These are phyloP conservation scores for Triangularia setosa DNA, from an alignment of 2,329 filamentous ascomycete genomes.

Conservation along the genomic window DNA sequence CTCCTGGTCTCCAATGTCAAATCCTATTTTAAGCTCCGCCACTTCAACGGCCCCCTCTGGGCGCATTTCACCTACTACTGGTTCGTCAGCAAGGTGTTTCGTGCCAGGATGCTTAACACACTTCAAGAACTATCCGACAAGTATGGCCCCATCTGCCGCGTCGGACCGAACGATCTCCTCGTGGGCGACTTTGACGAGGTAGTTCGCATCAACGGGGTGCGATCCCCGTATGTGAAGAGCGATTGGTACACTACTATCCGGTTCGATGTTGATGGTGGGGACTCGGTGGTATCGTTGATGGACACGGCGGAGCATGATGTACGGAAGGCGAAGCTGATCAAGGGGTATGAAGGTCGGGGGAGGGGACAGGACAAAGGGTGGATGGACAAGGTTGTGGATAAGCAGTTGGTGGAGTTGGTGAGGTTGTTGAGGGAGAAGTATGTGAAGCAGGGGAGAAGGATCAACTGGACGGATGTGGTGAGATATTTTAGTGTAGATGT, in stretches of 20 bases:
- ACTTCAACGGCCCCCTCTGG: slow-evolving; percentile 27
- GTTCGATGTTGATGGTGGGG: slow-evolving; percentile 13
- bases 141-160: slow-evolving; percentile 29
- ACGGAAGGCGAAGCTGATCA: slow-evolving; percentile 28
- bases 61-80: slow-evolving; percentile 30
- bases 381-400: slow-evolving; percentile 10
- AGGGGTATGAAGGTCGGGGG: slow-evolving; percentile 29
- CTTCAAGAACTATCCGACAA: slow-evolving; percentile 24
- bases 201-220: slow-evolving; percentile 29
- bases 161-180: slow-evolving; percentile 30
- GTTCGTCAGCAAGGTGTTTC: slow-evolving; percentile 22
- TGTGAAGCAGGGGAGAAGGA: background rate
- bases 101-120: slow-evolving; percentile 21
- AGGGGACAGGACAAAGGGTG: slow-evolving; percentile 25
- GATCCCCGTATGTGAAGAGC: slow-evolving; percentile 27
- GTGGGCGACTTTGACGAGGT: slow-evolving; percentile 27
- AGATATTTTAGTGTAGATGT: slow-evolving; percentile 18
- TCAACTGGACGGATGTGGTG: slow-evolving; percentile 10
- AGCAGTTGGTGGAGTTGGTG: slow-evolving; percentile 11
- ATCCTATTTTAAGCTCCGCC: slow-evolving; percentile 27
- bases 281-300: slow-evolving; percentile 26
- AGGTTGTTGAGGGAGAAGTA: slow-evolving; percentile 5
- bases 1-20: background rate
- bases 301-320: slow-evolving; percentile 27
- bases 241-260: slow-evolving; percentile 23